A percentile compares a stretch with the other conserved stretches of the same genome.
phyloP scores from a whole-genome alignment of 2,329 filamentous ascomycete genomes.

The Microcyclospora tardicrescens region DNA sequence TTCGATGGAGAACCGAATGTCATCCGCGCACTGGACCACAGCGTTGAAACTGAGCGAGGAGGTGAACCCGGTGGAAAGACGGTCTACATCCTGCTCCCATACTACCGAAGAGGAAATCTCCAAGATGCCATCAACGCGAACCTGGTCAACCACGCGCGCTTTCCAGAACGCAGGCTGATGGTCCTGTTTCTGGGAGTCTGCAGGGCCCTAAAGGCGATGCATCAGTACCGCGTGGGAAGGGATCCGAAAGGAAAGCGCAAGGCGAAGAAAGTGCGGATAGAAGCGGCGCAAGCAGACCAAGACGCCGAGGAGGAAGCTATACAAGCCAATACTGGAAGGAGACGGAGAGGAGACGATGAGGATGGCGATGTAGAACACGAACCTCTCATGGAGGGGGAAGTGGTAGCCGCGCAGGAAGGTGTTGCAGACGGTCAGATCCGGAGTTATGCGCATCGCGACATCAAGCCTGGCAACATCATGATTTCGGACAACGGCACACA shows the following conservation, averaged over 20 bases:
- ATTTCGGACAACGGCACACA: conserved; percentile 79
- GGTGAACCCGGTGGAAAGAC: conserved; percentile 63
- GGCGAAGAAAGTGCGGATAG: conserved; percentile 41
- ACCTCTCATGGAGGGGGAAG: conserved; percentile 65
- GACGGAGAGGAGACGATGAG: conserved; percentile 31
- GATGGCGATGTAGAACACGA: conserved; percentile 65
- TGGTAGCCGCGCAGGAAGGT: conserved; percentile 52
- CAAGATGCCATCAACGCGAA: conserved; percentile 99
- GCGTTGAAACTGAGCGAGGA: conserved; percentile 56
- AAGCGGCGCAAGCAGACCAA: conserved; percentile 43
- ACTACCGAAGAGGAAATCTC: conserved; percentile 87
- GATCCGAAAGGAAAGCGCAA: conserved; percentile 30
- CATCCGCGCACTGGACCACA: conserved; percentile 74
- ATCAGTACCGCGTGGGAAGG: conserved; percentile 59
- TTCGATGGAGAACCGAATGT: conserved; percentile 76
- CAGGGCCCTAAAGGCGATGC: conserved; percentile 76
- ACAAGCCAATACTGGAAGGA: conserved; percentile 34
- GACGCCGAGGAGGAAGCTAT: conserved; percentile 31
- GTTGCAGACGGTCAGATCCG: conserved; percentile 54
- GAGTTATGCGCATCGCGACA: conserved; percentile 88
- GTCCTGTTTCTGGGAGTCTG: conserved; percentile 84
- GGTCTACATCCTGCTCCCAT: conserved; percentile 90
- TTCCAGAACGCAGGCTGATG: conserved; percentile 82
- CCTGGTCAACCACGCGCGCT: conserved; percentile 82
- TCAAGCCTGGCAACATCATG: conserved; percentile 99